Conservation (phyloP, 1,139 yeast species). For the Yamadazyma sp. region DNA sequence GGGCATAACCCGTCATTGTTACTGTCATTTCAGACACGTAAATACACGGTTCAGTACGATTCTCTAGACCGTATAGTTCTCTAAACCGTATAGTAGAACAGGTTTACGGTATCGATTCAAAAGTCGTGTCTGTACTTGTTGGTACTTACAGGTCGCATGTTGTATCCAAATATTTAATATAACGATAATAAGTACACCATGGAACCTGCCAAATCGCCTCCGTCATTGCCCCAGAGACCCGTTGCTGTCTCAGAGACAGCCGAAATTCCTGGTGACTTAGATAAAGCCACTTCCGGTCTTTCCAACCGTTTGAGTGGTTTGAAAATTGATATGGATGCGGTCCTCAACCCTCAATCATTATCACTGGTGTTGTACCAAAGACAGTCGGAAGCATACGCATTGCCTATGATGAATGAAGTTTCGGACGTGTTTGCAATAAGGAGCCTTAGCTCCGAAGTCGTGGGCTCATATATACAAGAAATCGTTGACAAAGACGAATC, state of each 20-base stretch:
- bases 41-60: too few species aligned
- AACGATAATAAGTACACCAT: background rate
- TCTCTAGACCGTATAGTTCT: too few species aligned
- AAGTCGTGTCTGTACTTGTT: too few species aligned
- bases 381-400: constrained; percentile 32
- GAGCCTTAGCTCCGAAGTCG: constrained; percentile 12
- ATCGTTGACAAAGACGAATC: background rate
- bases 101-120: too few species aligned
- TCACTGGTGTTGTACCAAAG: constrained; percentile 31
- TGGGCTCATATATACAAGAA: constrained; percentile 7
- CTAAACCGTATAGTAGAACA: too few species aligned
- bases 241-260: background rate
- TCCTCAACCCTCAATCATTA: constrained; percentile 24
- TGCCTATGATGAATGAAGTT: constrained; percentile 37
- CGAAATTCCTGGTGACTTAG: background rate
- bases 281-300: background rate
- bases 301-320: background rate
- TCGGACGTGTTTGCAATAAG: constrained; percentile 29
- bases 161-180: background rate
- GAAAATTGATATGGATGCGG: constrained; percentile 9
- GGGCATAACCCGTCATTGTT: too few species aligned
- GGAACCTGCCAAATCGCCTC: background rate
- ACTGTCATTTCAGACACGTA: too few species aligned
- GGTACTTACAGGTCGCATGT: background rate
- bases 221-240: constrained; percentile 3